Conservation (phyloP, 768 basidiomycete genomes). For the Clitopilus passeckerianus region DNA sequence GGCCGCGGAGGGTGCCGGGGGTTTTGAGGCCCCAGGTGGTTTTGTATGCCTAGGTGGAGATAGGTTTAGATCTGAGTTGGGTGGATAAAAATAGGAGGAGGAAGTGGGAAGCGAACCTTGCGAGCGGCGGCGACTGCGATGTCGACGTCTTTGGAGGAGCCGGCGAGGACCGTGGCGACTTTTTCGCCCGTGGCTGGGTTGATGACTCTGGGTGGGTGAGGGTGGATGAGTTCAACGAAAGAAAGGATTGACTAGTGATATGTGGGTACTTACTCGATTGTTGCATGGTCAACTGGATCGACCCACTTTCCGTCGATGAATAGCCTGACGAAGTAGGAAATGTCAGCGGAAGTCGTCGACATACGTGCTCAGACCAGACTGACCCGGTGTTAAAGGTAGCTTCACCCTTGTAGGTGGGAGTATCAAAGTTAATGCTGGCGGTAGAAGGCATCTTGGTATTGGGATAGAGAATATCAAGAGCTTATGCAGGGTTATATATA, state of each 20-base stretch:
- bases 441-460: not conserved
- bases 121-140: slow-evolving; percentile 28
- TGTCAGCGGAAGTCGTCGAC: not conserved
- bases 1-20: slow-evolving; percentile 29
- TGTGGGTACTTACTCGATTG: slow-evolving; percentile 50
- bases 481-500: no score
- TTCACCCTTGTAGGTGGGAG: not conserved
- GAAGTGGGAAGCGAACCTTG: not conserved
- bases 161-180: slow-evolving; percentile 54
- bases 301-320: slow-evolving; percentile 70
- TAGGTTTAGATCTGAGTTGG: no score
- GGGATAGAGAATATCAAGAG: not conserved
- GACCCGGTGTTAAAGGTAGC: not conserved
- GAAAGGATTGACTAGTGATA: not conserved
- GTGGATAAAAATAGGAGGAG: not conserved
- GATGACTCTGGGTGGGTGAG: not conserved
- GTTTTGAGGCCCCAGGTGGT: slow-evolving; percentile 60
- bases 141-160: slow-evolving; percentile 68
- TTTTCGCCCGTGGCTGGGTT: slow-evolving; percentile 56
- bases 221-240: slow-evolving; percentile 48
- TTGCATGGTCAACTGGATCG: slow-evolving; percentile 49
- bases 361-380: not conserved
- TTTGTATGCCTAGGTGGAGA: slow-evolving; percentile 27
- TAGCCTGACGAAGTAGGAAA: slow-evolving; percentile 31
- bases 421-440: not conserved